These are phyloP conservation scores for Henningerozyma blattae DNA, from an alignment of 805 yeast species.

Conservation along the genomic window DNA sequence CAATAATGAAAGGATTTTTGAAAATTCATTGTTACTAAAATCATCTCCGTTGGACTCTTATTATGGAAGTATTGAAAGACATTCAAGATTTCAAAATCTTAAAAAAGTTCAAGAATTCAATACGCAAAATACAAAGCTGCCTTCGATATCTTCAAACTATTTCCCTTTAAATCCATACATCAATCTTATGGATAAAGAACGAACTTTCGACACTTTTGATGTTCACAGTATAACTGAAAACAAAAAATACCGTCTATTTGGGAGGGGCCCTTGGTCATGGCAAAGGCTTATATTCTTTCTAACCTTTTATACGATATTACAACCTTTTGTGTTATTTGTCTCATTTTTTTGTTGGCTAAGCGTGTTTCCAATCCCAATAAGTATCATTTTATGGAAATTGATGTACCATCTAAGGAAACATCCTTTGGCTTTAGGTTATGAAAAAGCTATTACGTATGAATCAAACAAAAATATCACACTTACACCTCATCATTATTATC, in stretches of 20 bases:
- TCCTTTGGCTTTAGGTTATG: slow-evolving; percentile 79
- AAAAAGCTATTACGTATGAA: slow-evolving; percentile 33
- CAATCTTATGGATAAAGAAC: too few species aligned
- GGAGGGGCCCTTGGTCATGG: slow-evolving; percentile 83
- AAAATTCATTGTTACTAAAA: too few species aligned
- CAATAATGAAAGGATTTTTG: too few species aligned
- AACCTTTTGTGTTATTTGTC: slow-evolving; percentile 50
- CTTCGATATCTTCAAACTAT: slow-evolving; percentile 56
- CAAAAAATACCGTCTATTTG: slow-evolving; percentile 47
- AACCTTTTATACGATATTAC: slow-evolving; percentile 54
- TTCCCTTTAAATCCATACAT: too few species aligned
- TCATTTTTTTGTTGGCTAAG: slow-evolving; percentile 62
- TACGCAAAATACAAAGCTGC: too few species aligned
- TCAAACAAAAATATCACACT: slow-evolving; percentile 6
- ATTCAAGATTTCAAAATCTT: too few species aligned
- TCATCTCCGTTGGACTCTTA: too few species aligned
- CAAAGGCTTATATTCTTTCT: slow-evolving; percentile 71
- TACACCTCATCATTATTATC: slow-evolving; percentile 17
- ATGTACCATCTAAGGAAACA: slow-evolving; percentile 75
- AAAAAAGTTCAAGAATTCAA: too few species aligned
- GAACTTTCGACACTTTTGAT: slow-evolving; percentile 13
- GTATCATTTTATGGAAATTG: slow-evolving; percentile 58
- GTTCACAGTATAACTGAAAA: not conserved
- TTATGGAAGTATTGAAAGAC: too few species aligned
- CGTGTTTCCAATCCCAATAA: slow-evolving; percentile 90